Conservation (phyloP, 495 filamentous ascomycete species). For the Cairneyella variabilis region DNA sequence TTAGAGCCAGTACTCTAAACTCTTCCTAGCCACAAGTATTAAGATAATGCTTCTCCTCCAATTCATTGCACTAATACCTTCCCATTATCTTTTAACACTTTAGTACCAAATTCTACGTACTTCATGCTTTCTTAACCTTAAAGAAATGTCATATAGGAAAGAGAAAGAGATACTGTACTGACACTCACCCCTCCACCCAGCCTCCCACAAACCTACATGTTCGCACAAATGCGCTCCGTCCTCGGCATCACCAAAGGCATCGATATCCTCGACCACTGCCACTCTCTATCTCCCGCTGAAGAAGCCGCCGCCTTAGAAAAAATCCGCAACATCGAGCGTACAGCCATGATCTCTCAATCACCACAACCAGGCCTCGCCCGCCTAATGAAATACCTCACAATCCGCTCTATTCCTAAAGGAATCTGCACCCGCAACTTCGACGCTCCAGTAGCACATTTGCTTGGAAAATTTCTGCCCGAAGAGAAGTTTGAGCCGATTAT, state of each 20-base stretch:
- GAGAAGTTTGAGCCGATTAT: conserved; percentile 76
- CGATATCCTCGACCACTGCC: conserved; percentile 89
- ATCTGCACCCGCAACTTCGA: conserved; percentile 97
- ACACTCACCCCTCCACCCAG: too few relatives aligned
- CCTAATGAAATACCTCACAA: conserved; percentile 79
- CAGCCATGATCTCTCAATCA: conserved; percentile 71
- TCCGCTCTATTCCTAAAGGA: conserved; percentile 60
- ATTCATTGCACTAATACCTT: too few relatives aligned
- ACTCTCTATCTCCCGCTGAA: conserved; percentile 54
- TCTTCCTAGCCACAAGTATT: too few relatives aligned
- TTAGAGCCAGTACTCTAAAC: too few relatives aligned
- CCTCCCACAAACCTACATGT: conserved; percentile 94
- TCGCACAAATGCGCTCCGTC: conserved; percentile 70
- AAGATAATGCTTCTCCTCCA: too few relatives aligned
- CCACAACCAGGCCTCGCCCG: conserved; percentile 72
- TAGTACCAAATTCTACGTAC: too few relatives aligned
- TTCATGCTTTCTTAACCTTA: too few relatives aligned
- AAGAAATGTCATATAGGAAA: too few relatives aligned
- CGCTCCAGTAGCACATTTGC: conserved; percentile 49
- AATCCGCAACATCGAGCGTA: conserved; percentile 74
- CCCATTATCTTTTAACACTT: too few relatives aligned
- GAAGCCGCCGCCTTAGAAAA: conserved; percentile 53
- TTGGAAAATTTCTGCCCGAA: conserved; percentile 39
- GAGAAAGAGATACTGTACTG: too few relatives aligned
- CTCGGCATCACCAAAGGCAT: conserved; percentile 59